Evolutionary conservation across 345 rosid genomes (phyloP).

Genomic region (thale cress (Arabidopsis thaliana)): TAIR10.1 NC_003074.8:2024501-2025000

Average conservation of each 20-base stretch:
- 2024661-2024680: conserved; percentile 8
- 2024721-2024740: conserved; percentile 78
- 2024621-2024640: conserved; percentile 24
- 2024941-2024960: conserved; percentile 64
- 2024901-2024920: conserved; percentile 58
- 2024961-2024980: conserved; percentile 51
- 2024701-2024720: conserved; percentile 22
- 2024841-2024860: conserved; percentile 18
- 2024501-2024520: conserved; percentile 69
- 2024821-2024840: conserved; percentile 16
- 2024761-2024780: conserved; percentile 75
- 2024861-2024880: conserved; percentile 29
- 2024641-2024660: conserved; percentile 4
- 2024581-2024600: conserved; percentile 54
- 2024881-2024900: conserved; percentile 55
- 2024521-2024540: conserved; percentile 62
- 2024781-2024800: conserved; percentile 56
- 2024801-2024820: conserved; percentile 66
- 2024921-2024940: conserved; percentile 58
- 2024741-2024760: conserved; percentile 60
- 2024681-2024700: background rate
- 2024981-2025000: conserved; percentile 87
- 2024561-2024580: conserved; percentile 65
- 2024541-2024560: conserved; percentile 62
- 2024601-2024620: conserved; percentile 61